Evolutionary conservation across 179 eudicot genomes (phyloP).

Genomic region (Carnegiea gigantea): DNA sequence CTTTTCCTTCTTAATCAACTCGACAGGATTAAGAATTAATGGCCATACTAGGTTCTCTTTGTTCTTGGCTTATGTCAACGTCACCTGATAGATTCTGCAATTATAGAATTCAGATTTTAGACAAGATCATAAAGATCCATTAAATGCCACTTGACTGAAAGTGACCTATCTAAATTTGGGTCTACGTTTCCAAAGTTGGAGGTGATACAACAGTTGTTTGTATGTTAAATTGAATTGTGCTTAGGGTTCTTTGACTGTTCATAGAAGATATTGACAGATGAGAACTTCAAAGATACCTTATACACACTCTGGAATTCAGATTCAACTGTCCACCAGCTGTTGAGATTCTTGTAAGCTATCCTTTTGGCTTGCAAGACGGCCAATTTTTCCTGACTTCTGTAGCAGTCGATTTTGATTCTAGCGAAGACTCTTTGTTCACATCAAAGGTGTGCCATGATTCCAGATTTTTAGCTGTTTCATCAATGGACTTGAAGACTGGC

Average conservation of each 20-base stretch:
- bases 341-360: slow-evolving; percentile 78
- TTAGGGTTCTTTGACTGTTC: slow-evolving; percentile 45
- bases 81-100: background rate
- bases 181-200: background rate
- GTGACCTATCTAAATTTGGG: background rate
- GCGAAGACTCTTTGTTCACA: slow-evolving; percentile 9
- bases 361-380: background rate
- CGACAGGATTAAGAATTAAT: no score
- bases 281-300: slow-evolving; percentile 56
- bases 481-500: slow-evolving; percentile 68
- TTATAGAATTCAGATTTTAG: background rate
- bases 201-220: no score
- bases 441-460: background rate
- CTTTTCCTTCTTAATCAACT: no score
- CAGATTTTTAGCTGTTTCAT: slow-evolving; percentile 76
- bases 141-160: background rate
- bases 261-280: slow-evolving; percentile 63
- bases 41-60: no score
- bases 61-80: no score
- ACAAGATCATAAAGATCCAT: background rate
- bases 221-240: background rate
- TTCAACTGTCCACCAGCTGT: slow-evolving; percentile 63
- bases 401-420: background rate
- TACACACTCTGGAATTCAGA: slow-evolving; percentile 56
- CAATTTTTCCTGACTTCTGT: background rate